Percentiles rank a stretch among this genome's conserved stretches.
phyloP scores from a whole-genome alignment of 2,329 filamentous ascomycete species.

The Coccinonectria pachysandricola region DNA sequence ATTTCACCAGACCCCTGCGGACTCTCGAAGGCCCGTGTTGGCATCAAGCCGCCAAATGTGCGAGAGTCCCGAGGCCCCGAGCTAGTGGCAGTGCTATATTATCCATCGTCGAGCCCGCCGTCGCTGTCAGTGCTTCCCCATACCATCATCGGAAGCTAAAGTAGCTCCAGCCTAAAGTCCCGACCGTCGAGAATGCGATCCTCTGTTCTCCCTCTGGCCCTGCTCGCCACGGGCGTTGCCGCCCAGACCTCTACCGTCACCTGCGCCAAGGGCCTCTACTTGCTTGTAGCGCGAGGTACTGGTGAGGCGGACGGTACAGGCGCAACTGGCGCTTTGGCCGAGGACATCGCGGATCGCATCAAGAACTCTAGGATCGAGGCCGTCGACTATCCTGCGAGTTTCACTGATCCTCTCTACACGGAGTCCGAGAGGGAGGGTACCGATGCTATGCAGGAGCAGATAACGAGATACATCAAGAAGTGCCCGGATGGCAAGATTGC shows the following conservation, averaged over 20 bases:
- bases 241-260: conserved; percentile 10
- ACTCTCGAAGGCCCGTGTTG: no score
- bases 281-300: conserved; percentile 31
- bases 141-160: no score
- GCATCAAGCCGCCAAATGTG: no score
- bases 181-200: conserved; percentile 11
- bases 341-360: conserved; percentile 22
- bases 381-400: conserved; percentile 29
- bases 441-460: conserved; percentile 18
- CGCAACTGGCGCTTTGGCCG: conserved; percentile 22
- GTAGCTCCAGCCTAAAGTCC: no score
- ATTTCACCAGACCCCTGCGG: no score
- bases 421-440: conserved; percentile 26
- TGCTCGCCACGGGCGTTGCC: conserved; percentile 14
- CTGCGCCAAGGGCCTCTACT: conserved; percentile 28
- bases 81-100: no score
- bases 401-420: conserved; percentile 22
- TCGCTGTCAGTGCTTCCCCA: no score
- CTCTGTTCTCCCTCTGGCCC: conserved; percentile 11
- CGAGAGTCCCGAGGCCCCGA: no score
- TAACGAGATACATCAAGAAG: conserved; percentile 22
- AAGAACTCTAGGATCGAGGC: conserved; percentile 24
- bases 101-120: no score
- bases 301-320: conserved; percentile 25
- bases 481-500: conserved; percentile 32